phyloP scores from a whole-genome alignment of 306 rosid genomes.

The Castanea crenata region DNA sequence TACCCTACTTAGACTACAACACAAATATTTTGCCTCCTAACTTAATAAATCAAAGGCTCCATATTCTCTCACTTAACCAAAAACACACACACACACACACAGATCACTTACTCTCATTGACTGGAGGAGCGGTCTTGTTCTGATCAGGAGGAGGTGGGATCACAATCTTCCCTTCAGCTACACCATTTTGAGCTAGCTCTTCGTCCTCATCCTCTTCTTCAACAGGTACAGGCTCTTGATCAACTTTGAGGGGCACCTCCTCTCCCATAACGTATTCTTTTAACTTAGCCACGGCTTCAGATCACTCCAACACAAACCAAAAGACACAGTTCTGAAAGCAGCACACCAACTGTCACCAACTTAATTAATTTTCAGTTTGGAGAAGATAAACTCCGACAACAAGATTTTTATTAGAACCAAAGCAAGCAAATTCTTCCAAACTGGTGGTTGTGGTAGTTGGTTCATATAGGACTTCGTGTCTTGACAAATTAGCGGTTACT shows the following conservation, averaged over 20 bases:
- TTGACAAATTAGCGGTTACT: not conserved
- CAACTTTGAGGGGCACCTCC: conserved; percentile 31
- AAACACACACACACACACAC: not conserved
- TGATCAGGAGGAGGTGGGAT: conserved; percentile 23
- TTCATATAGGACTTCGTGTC: not conserved
- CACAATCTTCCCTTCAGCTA: conserved; percentile 16
- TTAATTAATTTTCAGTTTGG: not conserved
- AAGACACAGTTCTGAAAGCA: not conserved
- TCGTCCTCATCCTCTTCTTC: conserved; percentile 4
- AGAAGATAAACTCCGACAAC: not conserved
- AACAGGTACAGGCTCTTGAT: conserved; percentile 17
- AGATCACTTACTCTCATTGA: conserved; percentile 32
- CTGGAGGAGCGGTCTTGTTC: conserved; percentile 15
- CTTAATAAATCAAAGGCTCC: not conserved
- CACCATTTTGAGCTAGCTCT: conserved; percentile 14
- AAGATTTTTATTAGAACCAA: too few relatives aligned
- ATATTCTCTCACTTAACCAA: not conserved
- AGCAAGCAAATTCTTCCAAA: not conserved
- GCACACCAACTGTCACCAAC: not conserved
- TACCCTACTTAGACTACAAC: not conserved
- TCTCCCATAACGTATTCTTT: conserved; percentile 52
- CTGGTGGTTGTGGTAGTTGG: not conserved
- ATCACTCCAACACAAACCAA: not conserved
- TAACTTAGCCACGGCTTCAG: conserved; percentile 32
- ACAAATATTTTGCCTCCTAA: not conserved